Percentiles rank a stretch among this genome's conserved stretches.
These are phyloP conservation scores for Fonticula alba DNA, from an alignment of 78 protist species.

Conservation along the genomic window DNA sequence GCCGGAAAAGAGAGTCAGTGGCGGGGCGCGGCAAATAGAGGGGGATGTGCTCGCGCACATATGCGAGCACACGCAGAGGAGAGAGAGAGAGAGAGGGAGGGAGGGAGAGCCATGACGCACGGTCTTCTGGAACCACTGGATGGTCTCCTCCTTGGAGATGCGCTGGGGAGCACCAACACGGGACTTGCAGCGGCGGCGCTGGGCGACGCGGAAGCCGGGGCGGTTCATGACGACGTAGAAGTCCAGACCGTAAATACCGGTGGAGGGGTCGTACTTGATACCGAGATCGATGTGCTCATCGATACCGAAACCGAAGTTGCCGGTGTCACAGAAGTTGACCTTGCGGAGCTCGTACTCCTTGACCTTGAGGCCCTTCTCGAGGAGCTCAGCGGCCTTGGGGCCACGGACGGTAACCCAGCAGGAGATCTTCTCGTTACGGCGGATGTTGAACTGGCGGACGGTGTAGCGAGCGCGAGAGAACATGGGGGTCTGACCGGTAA, in stretches of 20 bases:
- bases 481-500: conserved; percentile 90
- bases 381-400: conserved; percentile 89
- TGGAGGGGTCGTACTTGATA: conserved; percentile 91
- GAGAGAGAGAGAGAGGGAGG: no score
- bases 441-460: conserved; percentile 82
- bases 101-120: no score
- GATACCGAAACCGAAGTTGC: conserved; percentile 91
- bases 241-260: conserved; percentile 98
- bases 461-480: conserved; percentile 89
- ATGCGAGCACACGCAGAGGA: no score
- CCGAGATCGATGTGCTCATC: conserved; percentile 98
- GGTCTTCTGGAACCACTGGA: conserved; percentile 81
- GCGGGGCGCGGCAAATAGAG: no score
- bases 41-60: no score
- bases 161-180: conserved; percentile 48
- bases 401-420: conserved; percentile 95
- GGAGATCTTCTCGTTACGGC: conserved; percentile 96
- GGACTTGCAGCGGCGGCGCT: conserved; percentile 28
- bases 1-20: no score
- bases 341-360: conserved; percentile 88
- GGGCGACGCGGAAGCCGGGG: conserved; percentile 71
- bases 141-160: conserved; percentile 64
- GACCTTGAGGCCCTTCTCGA: conserved; percentile 78
- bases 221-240: conserved; percentile 85
- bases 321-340: conserved; percentile 65